These are phyloP conservation scores for Vitis rupestris DNA, from an alignment of 164 flowering plant genomes.

Conservation along the genomic window DNA sequence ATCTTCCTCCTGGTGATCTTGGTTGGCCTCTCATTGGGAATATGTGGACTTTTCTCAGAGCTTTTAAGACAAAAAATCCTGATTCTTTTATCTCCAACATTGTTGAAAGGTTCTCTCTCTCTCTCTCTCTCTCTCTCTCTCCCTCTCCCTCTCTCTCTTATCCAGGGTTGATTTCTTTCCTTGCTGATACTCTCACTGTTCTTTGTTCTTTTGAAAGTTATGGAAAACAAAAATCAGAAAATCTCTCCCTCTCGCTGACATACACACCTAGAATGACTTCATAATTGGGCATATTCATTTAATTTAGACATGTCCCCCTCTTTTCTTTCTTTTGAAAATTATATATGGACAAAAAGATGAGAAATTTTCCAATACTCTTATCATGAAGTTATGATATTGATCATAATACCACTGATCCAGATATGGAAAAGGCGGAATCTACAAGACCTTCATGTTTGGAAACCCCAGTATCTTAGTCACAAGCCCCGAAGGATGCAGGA, in stretches of 20 bases:
- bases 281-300: no score
- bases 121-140: neutral
- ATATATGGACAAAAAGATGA: no score
- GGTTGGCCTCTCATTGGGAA: conserved; percentile 39
- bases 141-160: neutral
- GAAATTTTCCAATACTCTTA: no score
- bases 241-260: no score
- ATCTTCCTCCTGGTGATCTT: conserved; percentile 40
- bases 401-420: conserved; percentile 29
- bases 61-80: conserved; percentile 27
- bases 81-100: conserved; percentile 30
- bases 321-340: no score
- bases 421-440: conserved; percentile 50
- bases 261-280: no score
- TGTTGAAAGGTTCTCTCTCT: conserved; percentile 21
- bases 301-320: no score
- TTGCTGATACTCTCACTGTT: no score
- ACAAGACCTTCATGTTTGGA: conserved; percentile 67
- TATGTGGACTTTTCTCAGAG: conserved; percentile 24
- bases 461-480: conserved; percentile 54
- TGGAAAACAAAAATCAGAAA: no score
- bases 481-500: conserved; percentile 45
- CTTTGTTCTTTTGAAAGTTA: no score
- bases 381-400: no score
- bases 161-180: no score